phyloP scores from a whole-genome alignment of 1,139 yeast genomes.

The Suhomyces atakaporum region DNA sequence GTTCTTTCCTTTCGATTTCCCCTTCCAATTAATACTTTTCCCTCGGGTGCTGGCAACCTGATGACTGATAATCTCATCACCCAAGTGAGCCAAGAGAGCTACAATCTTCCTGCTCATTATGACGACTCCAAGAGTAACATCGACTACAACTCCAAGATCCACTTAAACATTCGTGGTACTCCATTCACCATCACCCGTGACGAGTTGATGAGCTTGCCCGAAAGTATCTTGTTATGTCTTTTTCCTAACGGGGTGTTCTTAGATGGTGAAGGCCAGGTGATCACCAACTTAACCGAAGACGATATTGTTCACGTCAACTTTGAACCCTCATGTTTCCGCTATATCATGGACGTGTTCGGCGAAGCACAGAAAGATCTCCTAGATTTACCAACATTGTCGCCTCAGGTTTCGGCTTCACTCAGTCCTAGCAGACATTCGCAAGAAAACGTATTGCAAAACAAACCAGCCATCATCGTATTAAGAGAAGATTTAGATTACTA shows the following conservation, averaged over 20 bases:
- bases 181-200: conserved; percentile 76
- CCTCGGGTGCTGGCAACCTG: conserved; percentile 19
- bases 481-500: conserved; percentile 94
- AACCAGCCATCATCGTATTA: conserved; percentile 89
- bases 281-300: conserved; percentile 71
- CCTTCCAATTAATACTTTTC: background rate
- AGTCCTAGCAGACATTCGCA: conserved; percentile 15
- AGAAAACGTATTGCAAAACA: conserved; percentile 62
- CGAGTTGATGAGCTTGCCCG: conserved; percentile 89
- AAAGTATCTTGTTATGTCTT: conserved; percentile 78
- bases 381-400: conserved; percentile 29
- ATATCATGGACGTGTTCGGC: conserved; percentile 68
- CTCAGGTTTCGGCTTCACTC: conserved; percentile 22
- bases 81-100: conserved; percentile 57
- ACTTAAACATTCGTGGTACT: conserved; percentile 64
- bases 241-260: conserved; percentile 90
- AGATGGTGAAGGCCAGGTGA: conserved; percentile 73
- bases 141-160: conserved; percentile 65
- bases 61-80: conserved; percentile 56
- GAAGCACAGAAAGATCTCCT: conserved; percentile 45
- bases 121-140: conserved; percentile 30
- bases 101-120: conserved; percentile 20
- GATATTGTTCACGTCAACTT: conserved; percentile 81
- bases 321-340: conserved; percentile 82
- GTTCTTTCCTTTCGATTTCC: background rate